Percentiles rank a stretch among this genome's conserved stretches.
Conservation (phyloP, 2,329 filamentous ascomycete genomes). For the Cyphellophora europaea region DNA sequence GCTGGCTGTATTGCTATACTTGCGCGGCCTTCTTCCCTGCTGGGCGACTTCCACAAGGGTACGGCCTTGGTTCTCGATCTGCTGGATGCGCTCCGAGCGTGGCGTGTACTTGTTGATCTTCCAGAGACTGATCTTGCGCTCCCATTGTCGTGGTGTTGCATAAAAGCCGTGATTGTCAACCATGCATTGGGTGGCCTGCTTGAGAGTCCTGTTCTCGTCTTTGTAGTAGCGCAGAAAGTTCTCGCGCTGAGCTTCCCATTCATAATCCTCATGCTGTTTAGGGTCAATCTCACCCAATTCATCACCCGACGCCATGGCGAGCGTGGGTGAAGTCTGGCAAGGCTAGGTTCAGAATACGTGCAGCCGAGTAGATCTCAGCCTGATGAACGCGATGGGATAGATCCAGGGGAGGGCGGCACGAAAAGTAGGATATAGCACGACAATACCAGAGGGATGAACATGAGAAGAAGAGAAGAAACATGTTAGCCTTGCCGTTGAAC, state of each 20-base stretch:
- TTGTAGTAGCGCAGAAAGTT: slow-evolving; percentile 16
- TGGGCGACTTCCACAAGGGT: slow-evolving; percentile 15
- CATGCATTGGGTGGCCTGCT: slow-evolving; percentile 15
- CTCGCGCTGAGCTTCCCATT: slow-evolving; percentile 17
- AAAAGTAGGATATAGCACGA: no score
- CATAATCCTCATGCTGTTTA: slow-evolving; percentile 16
- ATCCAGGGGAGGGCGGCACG: no score
- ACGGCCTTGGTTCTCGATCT: slow-evolving; percentile 14
- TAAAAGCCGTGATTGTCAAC: slow-evolving; percentile 12
- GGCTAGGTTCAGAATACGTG: no score
- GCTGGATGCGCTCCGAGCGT: slow-evolving; percentile 14
- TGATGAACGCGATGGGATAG: slow-evolving; percentile 4
- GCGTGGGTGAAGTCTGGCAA: not conserved
- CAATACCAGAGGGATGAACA: no score
- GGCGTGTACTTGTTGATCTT: slow-evolving; percentile 16
- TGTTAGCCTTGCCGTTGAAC: no score
- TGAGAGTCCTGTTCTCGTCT: slow-evolving; percentile 16
- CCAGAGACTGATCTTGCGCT: slow-evolving; percentile 20
- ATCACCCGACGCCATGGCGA: slow-evolving; percentile 13
- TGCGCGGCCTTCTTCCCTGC: slow-evolving; percentile 14
- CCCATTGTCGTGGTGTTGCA: slow-evolving; percentile 18
- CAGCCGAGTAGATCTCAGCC: slow-evolving; percentile 4
- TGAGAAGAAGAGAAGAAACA: no score
- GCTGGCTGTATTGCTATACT: slow-evolving; percentile 4
- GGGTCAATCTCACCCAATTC: slow-evolving; percentile 10